Evolutionary conservation across 2,329 filamentous ascomycete genomes (phyloP), one percentile per base, ranked within the genome.

Genomic region (Colletotrichum camelliae): DNA sequence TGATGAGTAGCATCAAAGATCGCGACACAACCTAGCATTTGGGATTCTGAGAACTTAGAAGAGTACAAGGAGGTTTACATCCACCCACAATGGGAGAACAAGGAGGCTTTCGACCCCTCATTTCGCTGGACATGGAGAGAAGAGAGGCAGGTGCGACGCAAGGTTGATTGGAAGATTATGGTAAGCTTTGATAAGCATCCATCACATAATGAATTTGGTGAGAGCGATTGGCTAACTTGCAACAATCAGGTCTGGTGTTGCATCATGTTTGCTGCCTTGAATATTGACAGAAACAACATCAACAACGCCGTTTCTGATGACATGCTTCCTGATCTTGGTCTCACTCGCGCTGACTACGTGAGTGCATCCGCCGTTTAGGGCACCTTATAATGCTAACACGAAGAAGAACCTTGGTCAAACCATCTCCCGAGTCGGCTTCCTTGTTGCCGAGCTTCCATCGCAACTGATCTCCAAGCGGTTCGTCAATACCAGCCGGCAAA

Each of bases 401-500:
- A 77, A 4, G 1, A 3, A 88, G 80, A 92, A 91, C 79, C 82
- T 87, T 18, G 90, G 90, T 21, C 86, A 91, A 79, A 90, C 88
- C 0, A 86, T 92, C 52, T 91, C 91, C 77, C 84, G 87, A 1
- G 80, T 91, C 5, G 86, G 86, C 0, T 92, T 92, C 77, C 82
- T 92, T 2, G 82, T 87, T 7, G 90, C 91, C 0, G 91, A 93
- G 79, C 83, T 93, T 1, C 91, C 91, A 0, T 93, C 91, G 0
- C 91, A 93, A 78, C 84, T 93, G 7, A 80, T 93, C 18, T 89
- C 87, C 37, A 93, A 93, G 80, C 88, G 88, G 80, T 75, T 6
- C 6, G 62, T 57, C 27, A 39, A 37, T 27, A 0, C 18, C 7
- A 0, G 2, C n/a, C 3, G 3, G 29, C 33, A 27, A 64, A 7